Percentiles rank a stretch among this genome's conserved stretches.
Evolutionary conservation across 2,329 filamentous ascomycete species (phyloP).

Genomic region (Cytospora mali): DNA sequence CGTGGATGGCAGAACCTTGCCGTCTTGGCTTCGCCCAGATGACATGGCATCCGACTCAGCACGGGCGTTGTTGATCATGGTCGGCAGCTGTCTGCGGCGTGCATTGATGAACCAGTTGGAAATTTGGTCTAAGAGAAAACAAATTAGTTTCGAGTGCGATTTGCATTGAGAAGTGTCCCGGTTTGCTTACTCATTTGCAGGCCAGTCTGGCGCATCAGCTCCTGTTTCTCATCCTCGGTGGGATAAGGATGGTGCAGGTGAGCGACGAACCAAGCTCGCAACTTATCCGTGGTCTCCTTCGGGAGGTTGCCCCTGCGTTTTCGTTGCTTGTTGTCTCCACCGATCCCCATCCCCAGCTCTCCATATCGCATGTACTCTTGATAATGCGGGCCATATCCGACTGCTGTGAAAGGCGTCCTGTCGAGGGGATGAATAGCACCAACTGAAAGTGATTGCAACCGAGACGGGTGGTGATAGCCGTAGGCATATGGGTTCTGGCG

Average conservation of each 20-base stretch:
- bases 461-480: constrained; percentile 46
- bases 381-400: constrained; percentile 44
- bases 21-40: constrained; percentile 39
- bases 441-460: constrained; percentile 50
- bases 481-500: constrained; percentile 41
- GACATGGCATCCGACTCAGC: constrained; percentile 54
- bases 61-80: constrained; percentile 59
- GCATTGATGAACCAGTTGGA: constrained; percentile 85
- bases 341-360: constrained; percentile 42
- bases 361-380: constrained; percentile 48
- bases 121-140: constrained; percentile 59
- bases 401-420: constrained; percentile 47
- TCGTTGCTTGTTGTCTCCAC: constrained; percentile 53
- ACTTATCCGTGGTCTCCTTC: constrained; percentile 83
- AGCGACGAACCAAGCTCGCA: constrained; percentile 78
- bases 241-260: constrained; percentile 83
- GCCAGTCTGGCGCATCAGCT: constrained; percentile 74
- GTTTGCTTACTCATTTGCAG: constrained; percentile 72
- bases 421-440: constrained; percentile 48
- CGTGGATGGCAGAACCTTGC: constrained; percentile 43
- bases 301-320: constrained; percentile 82
- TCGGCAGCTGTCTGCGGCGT: constrained; percentile 65
- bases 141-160: constrained; percentile 20
- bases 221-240: constrained; percentile 84
- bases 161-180: constrained; percentile 7